A percentile compares a stretch with the other conserved stretches of the same genome.
Conservation (phyloP, 495 filamentous ascomycete species). For the Letharia columbiana region DNA sequence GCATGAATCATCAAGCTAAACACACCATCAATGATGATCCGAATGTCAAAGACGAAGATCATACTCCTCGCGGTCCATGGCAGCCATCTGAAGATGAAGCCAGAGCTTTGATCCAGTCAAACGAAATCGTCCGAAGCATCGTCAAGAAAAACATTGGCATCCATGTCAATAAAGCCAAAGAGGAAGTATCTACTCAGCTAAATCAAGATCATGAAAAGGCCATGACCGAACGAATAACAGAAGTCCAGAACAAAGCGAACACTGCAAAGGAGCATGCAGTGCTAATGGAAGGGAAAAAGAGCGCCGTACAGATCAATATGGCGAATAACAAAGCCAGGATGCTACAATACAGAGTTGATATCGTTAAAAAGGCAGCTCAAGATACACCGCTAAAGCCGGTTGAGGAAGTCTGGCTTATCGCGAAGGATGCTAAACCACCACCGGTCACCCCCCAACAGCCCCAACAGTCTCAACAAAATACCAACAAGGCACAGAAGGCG, state of each 20-base stretch:
- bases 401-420: conserved; percentile 73
- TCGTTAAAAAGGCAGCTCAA: conserved; percentile 67
- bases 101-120: conserved; percentile 53
- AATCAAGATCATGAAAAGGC: conserved; percentile 37
- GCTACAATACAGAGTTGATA: conserved; percentile 60
- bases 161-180: conserved; percentile 47
- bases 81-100: conserved; percentile 52
- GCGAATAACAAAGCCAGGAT: conserved; percentile 58
- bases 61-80: conserved; percentile 29
- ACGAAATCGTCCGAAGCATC: conserved; percentile 56
- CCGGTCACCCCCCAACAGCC: conserved; percentile 35
- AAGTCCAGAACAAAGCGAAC: conserved; percentile 38
- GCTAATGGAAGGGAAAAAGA: conserved; percentile 38
- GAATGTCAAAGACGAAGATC: conserved; percentile 21
- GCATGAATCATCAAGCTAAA: conserved; percentile 13
- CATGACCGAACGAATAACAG: conserved; percentile 50
- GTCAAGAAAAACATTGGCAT: conserved; percentile 58
- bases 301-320: conserved; percentile 63
- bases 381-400: conserved; percentile 81
- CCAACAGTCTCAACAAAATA: conserved; percentile 18
- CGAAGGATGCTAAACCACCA: conserved; percentile 58
- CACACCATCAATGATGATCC: conserved; percentile 5
- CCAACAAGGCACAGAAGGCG: conserved; percentile 8
- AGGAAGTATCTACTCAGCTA: conserved; percentile 27
- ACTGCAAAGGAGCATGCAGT: conserved; percentile 44